A percentile compares a stretch with the other conserved stretches of the same genome.
phyloP scores from a whole-genome alignment of 2,329 filamentous ascomycete species.

The Pseudogymnoascus sp. region DNA sequence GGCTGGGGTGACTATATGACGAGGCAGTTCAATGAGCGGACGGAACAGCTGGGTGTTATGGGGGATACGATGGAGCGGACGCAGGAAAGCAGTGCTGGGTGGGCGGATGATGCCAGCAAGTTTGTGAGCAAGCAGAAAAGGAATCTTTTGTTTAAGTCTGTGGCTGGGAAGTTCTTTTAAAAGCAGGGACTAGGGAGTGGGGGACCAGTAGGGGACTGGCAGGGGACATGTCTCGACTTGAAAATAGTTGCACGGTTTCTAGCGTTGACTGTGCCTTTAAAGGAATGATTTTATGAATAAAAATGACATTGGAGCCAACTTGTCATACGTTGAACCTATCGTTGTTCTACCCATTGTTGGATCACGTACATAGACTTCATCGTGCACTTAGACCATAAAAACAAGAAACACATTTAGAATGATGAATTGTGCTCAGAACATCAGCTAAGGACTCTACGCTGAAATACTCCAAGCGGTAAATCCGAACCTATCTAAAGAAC shows the following conservation, averaged over 20 bases:
- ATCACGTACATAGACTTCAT: neutral
- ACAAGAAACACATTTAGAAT: neutral
- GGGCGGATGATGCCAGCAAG: constrained; percentile 82
- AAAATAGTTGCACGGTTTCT: neutral
- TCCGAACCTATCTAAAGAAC: constrained; percentile 2
- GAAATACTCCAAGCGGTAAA: neutral
- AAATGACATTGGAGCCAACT: neutral
- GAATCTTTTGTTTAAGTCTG: constrained; percentile 64
- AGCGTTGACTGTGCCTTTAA: neutral
- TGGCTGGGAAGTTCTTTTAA: constrained; percentile 49
- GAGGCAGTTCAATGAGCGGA: constrained; percentile 79
- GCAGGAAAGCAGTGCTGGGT: constrained; percentile 70
- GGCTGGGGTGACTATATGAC: constrained; percentile 73
- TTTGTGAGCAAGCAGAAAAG: constrained; percentile 82
- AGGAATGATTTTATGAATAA: constrained; percentile 1
- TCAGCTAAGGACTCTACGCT: constrained; percentile 2
- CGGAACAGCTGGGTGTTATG: constrained; percentile 75
- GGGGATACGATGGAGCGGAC: constrained; percentile 78
- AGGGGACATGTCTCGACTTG: neutral
- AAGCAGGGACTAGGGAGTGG: neutral
- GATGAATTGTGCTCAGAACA: neutral
- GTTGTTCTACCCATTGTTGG: neutral
- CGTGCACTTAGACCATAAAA: neutral
- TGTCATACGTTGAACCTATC: neutral
- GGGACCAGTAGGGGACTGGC: neutral